Evolutionary conservation across 192 early-diverging fungal genomes (phyloP), one percentile per base, ranked within the genome.

Genomic region (Coemansia sp.): DNA sequence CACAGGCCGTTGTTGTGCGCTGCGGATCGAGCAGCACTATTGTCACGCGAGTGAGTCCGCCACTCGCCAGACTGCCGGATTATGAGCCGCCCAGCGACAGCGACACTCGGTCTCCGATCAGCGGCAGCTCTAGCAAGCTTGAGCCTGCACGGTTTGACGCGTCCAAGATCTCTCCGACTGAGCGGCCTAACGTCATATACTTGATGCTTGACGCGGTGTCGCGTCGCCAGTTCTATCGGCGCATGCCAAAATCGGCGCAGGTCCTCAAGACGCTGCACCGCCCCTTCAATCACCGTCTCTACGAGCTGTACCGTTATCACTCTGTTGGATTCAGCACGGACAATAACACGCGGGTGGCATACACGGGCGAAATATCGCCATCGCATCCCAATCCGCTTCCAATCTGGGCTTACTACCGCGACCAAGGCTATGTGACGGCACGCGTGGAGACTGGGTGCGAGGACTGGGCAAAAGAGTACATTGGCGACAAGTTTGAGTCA

Each of bases 331-430:
- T 84, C 38, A 86, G 83, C 70, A 86, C 86, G 0, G 62, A 85
- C n/a, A 77, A 75, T 64, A 86, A 74, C 71, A 84, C 86, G 9
- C 72, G 71, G 15, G 86, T 70, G 15, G 65, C 85, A 39, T 87
- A 79, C 59, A 62, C 73, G 19, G 78, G 78, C 9, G 78, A 81
- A n/a, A 64, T 76, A 25, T 56, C 20, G 9, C 70, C 78, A 1
- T 60, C 62, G 17, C 39, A 27, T 12, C 66, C 25, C 40, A 84
- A 85, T 22, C 49, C 69, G 17, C 64, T 80, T 6, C 86, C 86
- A 0, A 77, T 87, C 46, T 87, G 86, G 86, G 86, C 84, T 25
- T 73, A 87, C 43, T 87, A 78, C 49, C 62, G 79, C 24, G 84
- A 87, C 40, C 80, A 73, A 2, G 86, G 86, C 0, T 87, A 85